Conservation (phyloP, 1,284 basidiomycete species). For the Puccinia coronata region DNA sequence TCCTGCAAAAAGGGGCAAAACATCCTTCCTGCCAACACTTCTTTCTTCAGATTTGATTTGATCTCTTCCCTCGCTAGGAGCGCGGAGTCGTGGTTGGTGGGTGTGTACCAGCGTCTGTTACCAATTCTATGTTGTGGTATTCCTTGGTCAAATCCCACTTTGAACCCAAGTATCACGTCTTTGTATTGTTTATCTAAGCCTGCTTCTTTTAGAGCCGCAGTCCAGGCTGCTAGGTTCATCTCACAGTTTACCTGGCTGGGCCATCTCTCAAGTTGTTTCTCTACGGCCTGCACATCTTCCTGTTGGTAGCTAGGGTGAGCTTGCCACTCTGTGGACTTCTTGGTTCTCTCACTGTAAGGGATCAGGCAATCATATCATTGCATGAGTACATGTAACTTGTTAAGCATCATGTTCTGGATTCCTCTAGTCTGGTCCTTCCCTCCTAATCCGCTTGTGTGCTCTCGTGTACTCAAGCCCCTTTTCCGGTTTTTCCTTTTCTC, state of each 20-base stretch:
- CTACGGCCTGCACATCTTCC: too few relatives aligned
- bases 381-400: too few relatives aligned
- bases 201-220: neutral
- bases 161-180: neutral
- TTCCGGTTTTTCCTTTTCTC: too few relatives aligned
- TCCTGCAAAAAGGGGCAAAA: neutral
- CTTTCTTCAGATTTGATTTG: neutral
- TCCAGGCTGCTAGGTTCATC: slow-evolving; percentile 4
- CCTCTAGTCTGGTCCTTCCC: too few relatives aligned
- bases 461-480: too few relatives aligned
- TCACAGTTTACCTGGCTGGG: neutral
- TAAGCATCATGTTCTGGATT: too few relatives aligned
- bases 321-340: neutral
- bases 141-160: slow-evolving; percentile 2
- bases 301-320: too few relatives aligned
- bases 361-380: too few relatives aligned
- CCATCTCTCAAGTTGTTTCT: neutral
- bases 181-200: neutral
- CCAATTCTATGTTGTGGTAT: neutral
- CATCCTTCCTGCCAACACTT: neutral
- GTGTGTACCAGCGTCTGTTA: neutral
- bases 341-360: too few relatives aligned
- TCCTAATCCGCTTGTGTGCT: too few relatives aligned
- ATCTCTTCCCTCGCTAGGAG: neutral
- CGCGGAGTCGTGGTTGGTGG: neutral